Base-by-base conservation (phyloP, 2,329 filamentous ascomycete genomes). In the Penicillium capsulatum region DNA sequence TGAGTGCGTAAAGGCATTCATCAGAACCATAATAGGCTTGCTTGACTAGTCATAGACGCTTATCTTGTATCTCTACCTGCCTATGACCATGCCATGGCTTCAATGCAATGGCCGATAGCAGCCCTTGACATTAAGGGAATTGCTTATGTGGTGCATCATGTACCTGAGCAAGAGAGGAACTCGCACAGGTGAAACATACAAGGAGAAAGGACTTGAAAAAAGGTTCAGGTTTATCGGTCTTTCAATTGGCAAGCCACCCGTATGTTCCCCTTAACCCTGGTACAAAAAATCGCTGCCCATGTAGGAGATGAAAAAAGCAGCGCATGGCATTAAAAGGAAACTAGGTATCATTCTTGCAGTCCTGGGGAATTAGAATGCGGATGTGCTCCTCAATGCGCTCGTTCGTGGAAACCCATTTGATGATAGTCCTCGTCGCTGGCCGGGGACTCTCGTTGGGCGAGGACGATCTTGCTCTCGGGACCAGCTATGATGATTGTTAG, bases 371-470 rank as follows among this genome's bases (percentile, higher is more conserved):
- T 54, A 60, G 36, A 59, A 60, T 37, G 55, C 53, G 16, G 55
- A 60, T 26, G 66, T 68, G 19, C 65, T 64, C 43, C 66, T 60
- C 43, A 70, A 42, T 13, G 66, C 65, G 45, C 68, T 70, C 15
- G 62, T 68, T 15, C 62, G 65, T 13, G 64, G 58, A 31, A 61
- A 58, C 10, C 63, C 60, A 39, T 62, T 63, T 9, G 59, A 57
- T 11, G 59, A 53, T 28, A 60, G 32, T 24, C 60, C 45, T 45
- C 52, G 53, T 19, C 54, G 58, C 44, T 60, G 58, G 11, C 44
- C 52, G n/a, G 50, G 48, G 8, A 29, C 44, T 14, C 47, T 45
- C 31, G 52, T 35, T 31, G 39, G 51, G 9, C 43, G 54, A 36
- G 53, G 54, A 38, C 51, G 48, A 45, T 67, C 54, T 9, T 51